phyloP scores from a whole-genome alignment of 768 basidiomycete species.

The Clathrus columnatus region DNA sequence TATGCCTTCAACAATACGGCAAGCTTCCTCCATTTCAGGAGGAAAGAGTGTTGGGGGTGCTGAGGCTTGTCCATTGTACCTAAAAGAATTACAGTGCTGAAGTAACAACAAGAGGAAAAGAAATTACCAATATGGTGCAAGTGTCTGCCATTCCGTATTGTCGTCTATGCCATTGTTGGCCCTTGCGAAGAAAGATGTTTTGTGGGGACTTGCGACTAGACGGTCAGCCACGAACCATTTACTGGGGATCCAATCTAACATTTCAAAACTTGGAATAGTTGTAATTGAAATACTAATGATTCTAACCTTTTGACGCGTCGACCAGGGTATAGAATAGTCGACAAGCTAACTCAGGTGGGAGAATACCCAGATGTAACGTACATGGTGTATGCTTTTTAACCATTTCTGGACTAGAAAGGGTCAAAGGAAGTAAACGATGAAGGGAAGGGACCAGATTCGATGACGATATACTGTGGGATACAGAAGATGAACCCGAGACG shows the following conservation, averaged over 20 bases:
- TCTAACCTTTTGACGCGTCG: conserved; percentile 35
- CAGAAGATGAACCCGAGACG: background rate
- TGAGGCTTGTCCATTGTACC: conserved; percentile 72
- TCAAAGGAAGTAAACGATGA: conserved; percentile 48
- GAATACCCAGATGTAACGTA: conserved; percentile 58
- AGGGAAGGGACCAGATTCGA: conserved; percentile 19
- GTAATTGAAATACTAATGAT: background rate
- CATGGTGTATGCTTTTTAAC: conserved; percentile 66
- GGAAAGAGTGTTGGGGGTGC: conserved; percentile 51
- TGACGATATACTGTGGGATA: background rate
- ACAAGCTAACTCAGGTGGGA: conserved; percentile 71
- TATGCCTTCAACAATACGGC: conserved; percentile 53
- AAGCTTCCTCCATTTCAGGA: conserved; percentile 70
- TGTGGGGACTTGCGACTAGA: conserved; percentile 75
- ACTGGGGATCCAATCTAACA: conserved; percentile 51
- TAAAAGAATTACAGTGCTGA: conserved; percentile 19
- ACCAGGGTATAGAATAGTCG: conserved; percentile 67
- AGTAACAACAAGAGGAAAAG: conserved; percentile 7
- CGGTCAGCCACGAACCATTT: conserved; percentile 84
- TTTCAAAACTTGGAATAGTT: background rate
- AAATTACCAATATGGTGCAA: conserved; percentile 66
- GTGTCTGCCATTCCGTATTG: conserved; percentile 54
- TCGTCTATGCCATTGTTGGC: conserved; percentile 30
- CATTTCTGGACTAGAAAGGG: conserved; percentile 51
- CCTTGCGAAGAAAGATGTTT: conserved; percentile 69